phyloP scores from a whole-genome alignment of 371 early-diverging fungal species.

The Mortierella sp. region DNA sequence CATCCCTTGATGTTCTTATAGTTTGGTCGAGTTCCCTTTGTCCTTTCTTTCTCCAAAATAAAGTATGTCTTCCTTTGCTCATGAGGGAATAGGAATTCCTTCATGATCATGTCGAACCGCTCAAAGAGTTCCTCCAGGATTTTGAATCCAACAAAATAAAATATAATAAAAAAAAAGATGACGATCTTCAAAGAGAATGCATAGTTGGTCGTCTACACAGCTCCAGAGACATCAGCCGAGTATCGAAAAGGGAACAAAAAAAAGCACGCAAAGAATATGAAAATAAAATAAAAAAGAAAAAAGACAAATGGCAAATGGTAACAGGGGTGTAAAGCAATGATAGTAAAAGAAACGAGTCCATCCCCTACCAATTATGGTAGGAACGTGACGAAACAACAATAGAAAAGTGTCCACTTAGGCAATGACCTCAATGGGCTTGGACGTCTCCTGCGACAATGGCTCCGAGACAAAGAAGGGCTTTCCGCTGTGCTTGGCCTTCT shows the following conservation, averaged over 20 bases:
- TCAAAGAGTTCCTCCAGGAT: not conserved
- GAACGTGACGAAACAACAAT: conserved; percentile 3
- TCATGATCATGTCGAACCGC: not conserved
- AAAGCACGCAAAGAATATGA: not conserved
- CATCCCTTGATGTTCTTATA: too few relatives aligned
- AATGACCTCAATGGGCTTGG: conserved; percentile 36
- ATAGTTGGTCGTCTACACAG: conserved; percentile 37
- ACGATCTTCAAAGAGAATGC: not conserved
- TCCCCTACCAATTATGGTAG: not conserved
- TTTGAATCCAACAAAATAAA: conserved; percentile 5
- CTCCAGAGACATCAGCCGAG: conserved; percentile 10
- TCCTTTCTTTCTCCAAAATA: too few relatives aligned
- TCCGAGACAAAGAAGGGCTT: conserved; percentile 43
- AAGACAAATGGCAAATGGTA: too few relatives aligned
- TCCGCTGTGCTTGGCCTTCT: conserved; percentile 50
- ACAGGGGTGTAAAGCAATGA: not conserved
- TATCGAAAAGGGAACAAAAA: conserved; percentile 13
- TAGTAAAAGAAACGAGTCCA: not conserved
- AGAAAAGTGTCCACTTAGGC: conserved; percentile 17
- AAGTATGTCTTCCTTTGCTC: not conserved
- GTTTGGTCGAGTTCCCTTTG: conserved; percentile 1
- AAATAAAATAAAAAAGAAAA: not conserved
- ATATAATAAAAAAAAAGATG: conserved; percentile 8
- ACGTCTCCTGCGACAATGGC: conserved; percentile 25
- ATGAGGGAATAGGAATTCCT: not conserved